A percentile compares a stretch with the other conserved stretches of the same genome.
These are phyloP conservation scores for Paulownia fortunei DNA, from an alignment of 257 asterid genomes.

Conservation along the genomic window DNA sequence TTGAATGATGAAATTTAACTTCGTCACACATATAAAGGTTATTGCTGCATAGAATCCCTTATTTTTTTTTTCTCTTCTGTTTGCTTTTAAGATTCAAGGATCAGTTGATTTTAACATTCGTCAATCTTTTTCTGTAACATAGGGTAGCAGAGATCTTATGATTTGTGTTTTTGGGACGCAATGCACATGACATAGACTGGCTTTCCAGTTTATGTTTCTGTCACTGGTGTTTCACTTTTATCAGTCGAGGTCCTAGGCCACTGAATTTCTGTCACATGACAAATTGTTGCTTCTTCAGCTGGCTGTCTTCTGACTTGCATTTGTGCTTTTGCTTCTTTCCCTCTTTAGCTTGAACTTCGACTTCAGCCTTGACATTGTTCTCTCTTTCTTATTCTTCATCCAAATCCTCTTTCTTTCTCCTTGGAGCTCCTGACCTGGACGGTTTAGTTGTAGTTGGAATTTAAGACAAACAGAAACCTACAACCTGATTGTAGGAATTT, in stretches of 20 bases:
- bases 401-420: not conserved
- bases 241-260: not conserved
- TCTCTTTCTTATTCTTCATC: not conserved
- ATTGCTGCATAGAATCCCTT: not conserved
- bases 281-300: not conserved
- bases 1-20: not conserved
- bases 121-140: not conserved
- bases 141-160: not conserved
- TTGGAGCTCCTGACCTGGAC: too few species aligned
- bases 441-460: too few species aligned
- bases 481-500: not conserved
- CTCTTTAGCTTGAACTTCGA: not conserved
- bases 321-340: not conserved
- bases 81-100: too few species aligned
- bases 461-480: not conserved
- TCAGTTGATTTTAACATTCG: not conserved
- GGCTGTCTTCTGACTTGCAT: constrained; percentile 10
- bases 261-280: not conserved
- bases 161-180: not conserved
- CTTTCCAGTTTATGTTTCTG: not conserved
- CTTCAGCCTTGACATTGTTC: not conserved
- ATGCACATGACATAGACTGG: not conserved
- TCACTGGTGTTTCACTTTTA: not conserved
- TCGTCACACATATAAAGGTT: not conserved
- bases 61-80: not conserved